A percentile compares a stretch with the other conserved stretches of the same genome.
These are phyloP conservation scores for Nannizziopsis arthrosporioides DNA, from an alignment of 2,329 filamentous ascomycete genomes.

Conservation along the genomic window DNA sequence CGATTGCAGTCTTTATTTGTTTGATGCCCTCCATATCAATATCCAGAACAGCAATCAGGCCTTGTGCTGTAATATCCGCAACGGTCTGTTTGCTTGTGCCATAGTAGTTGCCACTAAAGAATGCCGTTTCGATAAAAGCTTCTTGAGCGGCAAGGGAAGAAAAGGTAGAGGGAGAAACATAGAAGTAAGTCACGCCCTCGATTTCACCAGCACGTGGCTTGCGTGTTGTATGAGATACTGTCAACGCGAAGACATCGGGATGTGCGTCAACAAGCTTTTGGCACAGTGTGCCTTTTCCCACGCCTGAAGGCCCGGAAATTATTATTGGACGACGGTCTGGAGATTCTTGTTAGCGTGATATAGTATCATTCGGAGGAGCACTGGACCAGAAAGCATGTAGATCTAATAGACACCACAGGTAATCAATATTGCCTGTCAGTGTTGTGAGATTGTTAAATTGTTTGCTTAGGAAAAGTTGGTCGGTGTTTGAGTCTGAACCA, in stretches of 20 bases:
- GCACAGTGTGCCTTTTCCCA: constrained; percentile 24
- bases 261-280: constrained; percentile 22
- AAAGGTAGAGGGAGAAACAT: constrained; percentile 52
- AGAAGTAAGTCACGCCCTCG: constrained; percentile 66
- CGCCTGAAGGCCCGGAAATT: constrained; percentile 22
- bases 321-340: constrained; percentile 20
- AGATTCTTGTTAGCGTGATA: too few relatives aligned
- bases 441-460: too few relatives aligned
- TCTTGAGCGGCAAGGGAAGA: constrained; percentile 48
- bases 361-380: too few relatives aligned
- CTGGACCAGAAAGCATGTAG: too few relatives aligned
- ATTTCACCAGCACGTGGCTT: constrained; percentile 59
- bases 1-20: constrained; percentile 61
- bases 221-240: constrained; percentile 51
- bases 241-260: constrained; percentile 23
- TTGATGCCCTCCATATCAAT: constrained; percentile 89
- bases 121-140: constrained; percentile 69
- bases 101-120: constrained; percentile 70
- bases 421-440: too few relatives aligned
- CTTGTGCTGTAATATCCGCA: constrained; percentile 14
- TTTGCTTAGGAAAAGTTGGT: too few relatives aligned
- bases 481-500: too few relatives aligned
- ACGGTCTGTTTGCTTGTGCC: constrained; percentile 53
- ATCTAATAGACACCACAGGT: too few relatives aligned
- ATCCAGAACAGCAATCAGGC: constrained; percentile 62